Base-by-base conservation (phyloP, 2,329 filamentous ascomycete genomes). In the Penicillium sp. region DNA sequence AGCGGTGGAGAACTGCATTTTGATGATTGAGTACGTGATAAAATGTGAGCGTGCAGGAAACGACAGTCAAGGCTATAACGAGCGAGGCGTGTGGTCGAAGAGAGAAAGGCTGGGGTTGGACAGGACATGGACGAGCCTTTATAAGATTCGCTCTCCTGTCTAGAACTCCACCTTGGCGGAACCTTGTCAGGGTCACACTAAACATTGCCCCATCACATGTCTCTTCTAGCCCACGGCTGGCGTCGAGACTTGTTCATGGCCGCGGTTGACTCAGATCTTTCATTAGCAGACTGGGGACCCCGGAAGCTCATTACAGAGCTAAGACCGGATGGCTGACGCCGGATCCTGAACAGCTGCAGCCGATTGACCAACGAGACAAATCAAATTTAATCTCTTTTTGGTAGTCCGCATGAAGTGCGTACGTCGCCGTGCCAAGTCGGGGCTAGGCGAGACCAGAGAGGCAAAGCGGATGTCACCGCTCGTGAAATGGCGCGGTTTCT, bases 1-100 rank as follows among this genome's bases (percentile, higher is more conserved):
- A 43, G 61, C 52, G 53, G 57, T 54, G 16, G 60, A 63, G 60
- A 71, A 65, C 50, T 70, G 63, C 70, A 73, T 73, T 45, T 62
- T 70, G 57, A 55, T 39, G 20, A 48, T 44, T 46, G 27, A 44
- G 20, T 38, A 22, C n/a, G 38, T 40, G 33, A 39, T 16, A 13
- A 41, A 28, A 44, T 43, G 48, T 39, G 27, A 22, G 46, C 14
- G 43, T 54, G 42, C 51, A 46, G 59, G 54, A 59, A 63, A 56
- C 56, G 61, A 63, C 61, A 51, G 61, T 60, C 38, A 36, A 51
- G 33, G 49, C 31, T 51, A 47, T 51, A 62, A 47, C 49, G 60
- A 61, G 36, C 44, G 58, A 57, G 50, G 41, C 36, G 51, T 36
- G 47, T 48, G 48, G 31, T 38, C 10, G 40, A 44, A 44, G 41